phyloP scores from a whole-genome alignment of 805 yeast species.

The Saccharomycopsis sp. region DNA sequence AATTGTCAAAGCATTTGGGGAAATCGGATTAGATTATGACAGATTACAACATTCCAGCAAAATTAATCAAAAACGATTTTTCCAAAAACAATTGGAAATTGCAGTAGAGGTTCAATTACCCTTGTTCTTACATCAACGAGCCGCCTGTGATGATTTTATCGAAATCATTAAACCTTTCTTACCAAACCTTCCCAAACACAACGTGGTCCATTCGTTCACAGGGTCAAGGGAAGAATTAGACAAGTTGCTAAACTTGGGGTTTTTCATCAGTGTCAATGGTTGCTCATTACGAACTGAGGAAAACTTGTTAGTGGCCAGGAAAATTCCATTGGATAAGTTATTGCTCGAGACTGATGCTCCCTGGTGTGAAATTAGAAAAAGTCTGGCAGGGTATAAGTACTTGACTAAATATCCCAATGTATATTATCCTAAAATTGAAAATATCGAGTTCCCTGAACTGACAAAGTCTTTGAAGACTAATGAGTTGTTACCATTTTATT shows the following conservation, averaged over 20 bases:
- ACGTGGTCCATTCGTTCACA: conserved; percentile 95
- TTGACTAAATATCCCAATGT: conserved; percentile 44
- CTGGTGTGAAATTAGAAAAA: conserved; percentile 89
- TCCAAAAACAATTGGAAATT: conserved; percentile 63
- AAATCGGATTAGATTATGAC: conserved; percentile 92
- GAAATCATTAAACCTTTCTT: conserved; percentile 53
- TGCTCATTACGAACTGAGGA: conserved; percentile 79
- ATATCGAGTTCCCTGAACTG: too few species aligned
- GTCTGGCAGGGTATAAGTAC: conserved; percentile 63
- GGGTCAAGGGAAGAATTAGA: conserved; percentile 62
- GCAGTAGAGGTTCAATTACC: conserved; percentile 65
- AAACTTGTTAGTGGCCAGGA: conserved; percentile 52
- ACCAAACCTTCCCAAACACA: conserved; percentile 28
- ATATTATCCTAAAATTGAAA: conserved; percentile 34
- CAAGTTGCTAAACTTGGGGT: conserved; percentile 43
- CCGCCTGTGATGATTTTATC: conserved; percentile 72
- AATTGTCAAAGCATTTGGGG: conserved; percentile 78
- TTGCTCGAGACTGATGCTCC: conserved; percentile 95
- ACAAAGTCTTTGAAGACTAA: too few species aligned
- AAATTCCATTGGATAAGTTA: conserved; percentile 60
- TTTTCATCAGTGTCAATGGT: conserved; percentile 81
- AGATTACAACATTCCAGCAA: conserved; percentile 66
- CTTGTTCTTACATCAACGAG: conserved; percentile 82
- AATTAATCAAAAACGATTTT: conserved; percentile 57
- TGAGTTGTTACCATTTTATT: conserved; percentile 47